phyloP scores from a whole-genome alignment of 306 rosid species.

The Prunus padus region DNA sequence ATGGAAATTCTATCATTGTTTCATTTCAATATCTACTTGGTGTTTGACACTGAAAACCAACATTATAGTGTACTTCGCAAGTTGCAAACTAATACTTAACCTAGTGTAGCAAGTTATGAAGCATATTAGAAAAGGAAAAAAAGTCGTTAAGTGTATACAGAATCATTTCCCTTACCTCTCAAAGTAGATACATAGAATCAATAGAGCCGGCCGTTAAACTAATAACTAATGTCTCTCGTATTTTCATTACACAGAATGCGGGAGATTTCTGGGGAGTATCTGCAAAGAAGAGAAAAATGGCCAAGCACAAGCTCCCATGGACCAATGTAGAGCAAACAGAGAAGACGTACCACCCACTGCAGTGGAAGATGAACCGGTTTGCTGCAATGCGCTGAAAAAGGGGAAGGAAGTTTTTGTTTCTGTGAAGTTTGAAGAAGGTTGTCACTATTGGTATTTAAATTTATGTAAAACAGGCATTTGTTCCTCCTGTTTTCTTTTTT shows the following conservation, averaged over 20 bases:
- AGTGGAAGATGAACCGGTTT: slow-evolving; percentile 56
- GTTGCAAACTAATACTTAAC: background rate
- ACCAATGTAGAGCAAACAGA: slow-evolving; percentile 39
- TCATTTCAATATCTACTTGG: background rate
- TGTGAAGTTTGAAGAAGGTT: slow-evolving; percentile 21
- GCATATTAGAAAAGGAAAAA: background rate
- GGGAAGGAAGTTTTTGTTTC: background rate
- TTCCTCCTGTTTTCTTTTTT: slow-evolving; percentile 15
- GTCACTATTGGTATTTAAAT: slow-evolving; percentile 11
- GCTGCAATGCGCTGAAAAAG: slow-evolving; percentile 54
- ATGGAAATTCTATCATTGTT: background rate
- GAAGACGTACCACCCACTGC: slow-evolving; percentile 38
- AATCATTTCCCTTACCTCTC: background rate
- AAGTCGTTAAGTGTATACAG: background rate
- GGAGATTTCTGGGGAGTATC: slow-evolving; percentile 62
- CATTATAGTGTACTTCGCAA: background rate
- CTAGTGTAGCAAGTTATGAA: background rate
- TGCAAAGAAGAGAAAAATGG: slow-evolving; percentile 57
- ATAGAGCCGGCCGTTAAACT: background rate
- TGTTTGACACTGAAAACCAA: background rate
- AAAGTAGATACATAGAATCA: background rate
- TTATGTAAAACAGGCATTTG: slow-evolving; percentile 13
- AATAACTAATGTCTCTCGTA: background rate
- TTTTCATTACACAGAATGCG: slow-evolving; percentile 41
- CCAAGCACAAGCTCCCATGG: slow-evolving; percentile 75